A percentile compares a stretch with the other conserved stretches of the same genome.
These are phyloP conservation scores for Verticillium albo-atrum DNA, from an alignment of 2,329 filamentous ascomycete genomes.

Conservation along the genomic window DNA sequence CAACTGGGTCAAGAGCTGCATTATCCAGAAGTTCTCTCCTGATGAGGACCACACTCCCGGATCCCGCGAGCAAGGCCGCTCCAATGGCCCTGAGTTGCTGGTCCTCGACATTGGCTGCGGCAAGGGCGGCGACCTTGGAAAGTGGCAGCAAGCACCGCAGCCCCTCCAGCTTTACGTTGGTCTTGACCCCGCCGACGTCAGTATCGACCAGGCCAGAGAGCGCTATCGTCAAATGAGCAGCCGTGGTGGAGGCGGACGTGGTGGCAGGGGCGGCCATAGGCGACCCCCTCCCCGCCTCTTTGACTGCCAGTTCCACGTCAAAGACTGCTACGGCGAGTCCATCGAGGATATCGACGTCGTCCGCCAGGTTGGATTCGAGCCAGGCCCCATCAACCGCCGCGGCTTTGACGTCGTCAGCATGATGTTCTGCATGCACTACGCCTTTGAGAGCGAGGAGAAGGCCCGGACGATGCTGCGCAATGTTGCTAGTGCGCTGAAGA, in stretches of 20 bases:
- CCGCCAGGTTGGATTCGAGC: conserved; percentile 81
- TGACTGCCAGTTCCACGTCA: conserved; percentile 81
- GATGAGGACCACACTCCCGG: conserved; percentile 67
- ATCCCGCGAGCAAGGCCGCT: conserved; percentile 47
- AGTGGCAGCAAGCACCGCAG: conserved; percentile 95
- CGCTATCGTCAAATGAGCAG: conserved; percentile 71
- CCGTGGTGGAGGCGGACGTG: conserved; percentile 51
- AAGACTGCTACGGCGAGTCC: conserved; percentile 87
- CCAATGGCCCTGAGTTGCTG: conserved; percentile 58
- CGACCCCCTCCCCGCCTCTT: conserved; percentile 59
- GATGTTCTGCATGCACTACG: conserved; percentile 99
- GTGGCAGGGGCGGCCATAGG: conserved; percentile 47
- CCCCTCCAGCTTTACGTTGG: conserved; percentile 90
- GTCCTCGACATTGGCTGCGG: conserved; percentile 95
- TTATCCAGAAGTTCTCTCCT: conserved; percentile 94
- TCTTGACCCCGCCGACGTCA: conserved; percentile 86
- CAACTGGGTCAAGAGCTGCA: conserved; percentile 97
- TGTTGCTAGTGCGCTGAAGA: conserved; percentile 83
- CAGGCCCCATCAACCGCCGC: conserved; percentile 65
- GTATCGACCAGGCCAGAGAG: conserved; percentile 84
- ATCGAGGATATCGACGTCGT: conserved; percentile 80
- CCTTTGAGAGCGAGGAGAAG: conserved; percentile 89
- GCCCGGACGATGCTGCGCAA: conserved; percentile 90
- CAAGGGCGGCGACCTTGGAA: conserved; percentile 91
- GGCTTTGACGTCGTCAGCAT: conserved; percentile 96